Percentiles rank a stretch among this genome's conserved stretches.
These are phyloP conservation scores for Pichia sp. DNA, from an alignment of 1,139 yeast genomes.

Conservation along the genomic window DNA sequence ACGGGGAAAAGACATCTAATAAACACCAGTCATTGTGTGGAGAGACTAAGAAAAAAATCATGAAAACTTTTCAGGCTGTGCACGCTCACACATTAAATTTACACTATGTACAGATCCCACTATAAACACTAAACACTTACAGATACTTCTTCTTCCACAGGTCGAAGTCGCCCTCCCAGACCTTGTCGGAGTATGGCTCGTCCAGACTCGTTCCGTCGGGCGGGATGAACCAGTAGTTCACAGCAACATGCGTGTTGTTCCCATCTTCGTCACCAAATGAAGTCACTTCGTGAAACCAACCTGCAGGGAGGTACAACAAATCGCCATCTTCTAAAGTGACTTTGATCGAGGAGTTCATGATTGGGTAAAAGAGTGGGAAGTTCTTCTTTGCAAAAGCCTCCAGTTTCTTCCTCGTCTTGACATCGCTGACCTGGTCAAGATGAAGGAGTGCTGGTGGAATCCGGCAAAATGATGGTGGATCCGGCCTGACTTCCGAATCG, in stretches of 20 bases:
- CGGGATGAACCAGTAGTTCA: constrained; percentile 75
- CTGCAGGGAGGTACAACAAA: constrained; percentile 68
- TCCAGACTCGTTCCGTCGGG: constrained; percentile 41
- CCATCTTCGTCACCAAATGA: constrained; percentile 45
- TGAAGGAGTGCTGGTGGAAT: constrained; percentile 65
- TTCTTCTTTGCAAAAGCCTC: constrained; percentile 32
- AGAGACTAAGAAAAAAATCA: background rate
- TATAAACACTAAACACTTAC: too few species aligned
- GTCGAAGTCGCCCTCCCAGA: constrained; percentile 10
- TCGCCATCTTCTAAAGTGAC: constrained; percentile 60
- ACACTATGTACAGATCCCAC: too few species aligned
- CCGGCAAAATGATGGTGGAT: constrained; percentile 68
- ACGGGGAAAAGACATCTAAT: too few species aligned
- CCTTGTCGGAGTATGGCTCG: constrained; percentile 40
- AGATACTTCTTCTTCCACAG: constrained; percentile 7
- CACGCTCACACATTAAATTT: background rate
- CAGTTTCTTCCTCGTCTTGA: constrained; percentile 29
- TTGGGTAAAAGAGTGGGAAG: constrained; percentile 49
- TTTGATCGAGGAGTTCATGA: constrained; percentile 32
- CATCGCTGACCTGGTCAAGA: constrained; percentile 46
- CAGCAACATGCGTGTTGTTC: constrained; percentile 52
- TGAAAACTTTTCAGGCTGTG: constrained; percentile 38
- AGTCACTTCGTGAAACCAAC: constrained; percentile 82
- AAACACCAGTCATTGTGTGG: too few species aligned
- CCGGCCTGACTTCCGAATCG: constrained; percentile 31